Evolutionary conservation across 2,329 filamentous ascomycete species (phyloP), one percentile per base, ranked within the genome.

Genomic region (Colletotrichum tabaci): DNA sequence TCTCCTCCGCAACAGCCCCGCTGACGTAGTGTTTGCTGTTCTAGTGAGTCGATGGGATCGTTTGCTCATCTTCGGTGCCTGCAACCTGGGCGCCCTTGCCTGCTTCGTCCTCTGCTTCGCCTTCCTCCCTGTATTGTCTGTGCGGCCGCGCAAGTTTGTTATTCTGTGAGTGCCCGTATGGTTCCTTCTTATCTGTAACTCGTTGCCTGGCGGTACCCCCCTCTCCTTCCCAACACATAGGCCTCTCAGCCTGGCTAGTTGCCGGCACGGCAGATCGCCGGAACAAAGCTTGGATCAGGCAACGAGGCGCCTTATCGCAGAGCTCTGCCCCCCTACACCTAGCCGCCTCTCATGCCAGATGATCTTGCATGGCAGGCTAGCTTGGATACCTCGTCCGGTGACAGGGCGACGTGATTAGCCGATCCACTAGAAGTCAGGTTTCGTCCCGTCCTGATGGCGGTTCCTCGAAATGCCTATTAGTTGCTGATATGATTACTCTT

Each of bases 21-120:
- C 81, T 77, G 78, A 79, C 74, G 75, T 66, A 44, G n/a, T 72
- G 73, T 52, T 71, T 75, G 23, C 30, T 40, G 23, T 78, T 78
- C 79, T 84, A 98, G 96, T 99, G 86, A 98, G 94, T 85, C 91
- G 96, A 85, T 98, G 96, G 96, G 96, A 99, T 84, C 93, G 96
- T 69, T 86, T 98, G 80, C 88, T 99, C 81, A 90, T 98, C 78
- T 99, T 99, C 83, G 92, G 90, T 75, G 94, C 92, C 79, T 97
- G 96, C 86, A 97, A 98, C 83, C 83, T 98, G 77, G 95, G 93
- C 73, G 95, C 96, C 74, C 87, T 94, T 75, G 94, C 93, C 76
- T 96, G 97, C 86, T 98, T 99, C 86, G 90, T 97, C 81, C 91
- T 97, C 77, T 95, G 94, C 87, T 97, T 98, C 85, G 92, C 92